Percentiles rank a stretch among this genome's conserved stretches.
Conservation (phyloP, 495 filamentous ascomycete species). For the Antarctomyces pellizariae region DNA sequence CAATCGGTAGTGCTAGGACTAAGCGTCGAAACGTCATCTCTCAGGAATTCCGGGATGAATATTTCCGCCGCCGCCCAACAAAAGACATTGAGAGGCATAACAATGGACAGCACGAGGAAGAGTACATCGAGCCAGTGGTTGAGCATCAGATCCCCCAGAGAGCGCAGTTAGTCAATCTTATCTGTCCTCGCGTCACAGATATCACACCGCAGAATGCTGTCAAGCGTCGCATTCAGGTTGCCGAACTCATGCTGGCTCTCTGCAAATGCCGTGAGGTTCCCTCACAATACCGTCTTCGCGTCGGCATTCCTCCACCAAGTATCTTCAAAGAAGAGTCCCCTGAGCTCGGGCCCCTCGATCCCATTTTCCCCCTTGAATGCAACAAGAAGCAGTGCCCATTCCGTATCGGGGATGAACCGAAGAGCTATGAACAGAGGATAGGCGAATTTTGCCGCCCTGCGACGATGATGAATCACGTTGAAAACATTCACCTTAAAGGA, state of each 20-base stretch:
- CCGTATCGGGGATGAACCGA: constrained; percentile 5
- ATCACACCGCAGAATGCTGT: constrained; percentile 3
- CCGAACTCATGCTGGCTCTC: constrained; percentile 5
- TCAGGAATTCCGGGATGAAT: constrained; percentile 9
- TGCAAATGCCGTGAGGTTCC: constrained; percentile 5
- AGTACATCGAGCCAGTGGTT: constrained; percentile 8
- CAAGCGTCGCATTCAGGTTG: constrained; percentile 3
- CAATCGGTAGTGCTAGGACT: constrained; percentile 3
- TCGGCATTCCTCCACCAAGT: constrained; percentile 1
- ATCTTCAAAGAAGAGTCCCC: constrained; percentile 1
- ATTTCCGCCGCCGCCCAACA: constrained; percentile 12
- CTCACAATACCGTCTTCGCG: constrained; percentile 2
- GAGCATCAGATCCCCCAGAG: constrained; percentile 8
- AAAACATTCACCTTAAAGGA: constrained; percentile 3
- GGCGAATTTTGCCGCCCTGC: constrained; percentile 1
- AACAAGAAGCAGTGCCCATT: constrained; percentile 3
- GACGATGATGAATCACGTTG: constrained; percentile 3
- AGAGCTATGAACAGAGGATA: constrained; percentile 4
- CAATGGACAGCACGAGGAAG: constrained; percentile 7
- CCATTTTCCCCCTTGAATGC: constrained; percentile 4
- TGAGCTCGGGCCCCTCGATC: constrained; percentile 1
- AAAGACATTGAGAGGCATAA: constrained; percentile 13
- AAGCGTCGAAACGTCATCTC: constrained; percentile 6
- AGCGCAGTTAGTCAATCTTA: constrained; percentile 7
- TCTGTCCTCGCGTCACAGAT: constrained; percentile 4